Percentiles rank a stretch among this genome's conserved stretches.
These are phyloP conservation scores for Chaetoceros muelleri DNA, from an alignment of 108 stramenopile species.

Conservation along the genomic window DNA sequence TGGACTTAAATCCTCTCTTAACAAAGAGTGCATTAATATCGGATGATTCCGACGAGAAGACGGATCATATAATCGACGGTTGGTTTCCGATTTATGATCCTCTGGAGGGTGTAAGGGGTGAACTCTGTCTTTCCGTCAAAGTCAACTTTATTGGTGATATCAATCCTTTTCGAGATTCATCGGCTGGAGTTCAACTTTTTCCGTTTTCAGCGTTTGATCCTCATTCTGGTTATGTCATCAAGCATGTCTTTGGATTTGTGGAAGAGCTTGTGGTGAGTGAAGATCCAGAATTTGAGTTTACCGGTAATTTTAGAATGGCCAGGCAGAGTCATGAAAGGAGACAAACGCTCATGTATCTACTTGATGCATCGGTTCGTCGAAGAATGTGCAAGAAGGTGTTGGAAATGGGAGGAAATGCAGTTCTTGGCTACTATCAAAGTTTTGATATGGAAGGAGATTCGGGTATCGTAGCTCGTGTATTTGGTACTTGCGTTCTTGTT, in stretches of 20 bases:
- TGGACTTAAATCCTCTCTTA: conserved; percentile 93
- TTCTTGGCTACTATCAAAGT: conserved; percentile 79
- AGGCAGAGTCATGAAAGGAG: conserved; percentile 79
- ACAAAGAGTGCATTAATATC: conserved; percentile 59
- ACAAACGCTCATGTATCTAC: conserved; percentile 83
- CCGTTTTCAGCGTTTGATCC: conserved; percentile 82
- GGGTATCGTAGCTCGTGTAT: conserved; percentile 90
- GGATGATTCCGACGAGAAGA: conserved; percentile 11
- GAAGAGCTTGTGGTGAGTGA: conserved; percentile 96
- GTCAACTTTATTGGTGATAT: conserved; percentile 90
- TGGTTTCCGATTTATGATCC: conserved; percentile 97
- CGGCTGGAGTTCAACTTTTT: conserved; percentile 92
- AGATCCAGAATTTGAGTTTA: conserved; percentile 89
- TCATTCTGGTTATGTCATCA: conserved; percentile 53
- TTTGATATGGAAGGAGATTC: conserved; percentile 97
- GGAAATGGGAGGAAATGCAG: conserved; percentile 88
- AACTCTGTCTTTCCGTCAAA: conserved; percentile 80
- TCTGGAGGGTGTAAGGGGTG: conserved; percentile 82
- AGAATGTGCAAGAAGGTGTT: conserved; percentile 87
- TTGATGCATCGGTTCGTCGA: conserved; percentile 82
- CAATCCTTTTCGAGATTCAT: conserved; percentile 91
- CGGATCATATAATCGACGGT: conserved; percentile 66
- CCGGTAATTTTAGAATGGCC: conserved; percentile 61
- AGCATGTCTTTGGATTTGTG: conserved; percentile 90
- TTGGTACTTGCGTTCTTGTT: conserved; percentile 88